Percentiles rank a stretch among this genome's conserved stretches.
These are phyloP conservation scores for Crataegus laevigata DNA, from an alignment of 306 rosid species.

Conservation along the genomic window DNA sequence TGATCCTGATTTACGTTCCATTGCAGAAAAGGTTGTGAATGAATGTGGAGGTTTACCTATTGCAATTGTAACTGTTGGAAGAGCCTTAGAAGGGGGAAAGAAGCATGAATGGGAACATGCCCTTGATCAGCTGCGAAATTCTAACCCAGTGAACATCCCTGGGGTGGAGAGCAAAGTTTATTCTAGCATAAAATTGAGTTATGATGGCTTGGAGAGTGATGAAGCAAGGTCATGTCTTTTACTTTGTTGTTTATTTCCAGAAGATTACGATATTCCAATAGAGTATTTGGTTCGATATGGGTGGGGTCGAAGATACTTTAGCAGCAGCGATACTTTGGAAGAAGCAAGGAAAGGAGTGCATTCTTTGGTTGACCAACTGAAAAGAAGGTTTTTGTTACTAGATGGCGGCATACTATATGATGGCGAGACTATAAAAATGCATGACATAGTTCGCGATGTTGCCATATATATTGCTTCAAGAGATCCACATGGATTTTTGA, in stretches of 20 bases:
- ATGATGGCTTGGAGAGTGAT: not conserved
- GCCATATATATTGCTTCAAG: not conserved
- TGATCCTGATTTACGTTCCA: not conserved
- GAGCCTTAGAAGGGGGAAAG: not conserved
- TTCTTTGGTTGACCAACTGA: constrained; percentile 7
- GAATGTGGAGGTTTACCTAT: constrained; percentile 38
- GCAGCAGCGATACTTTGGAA: not conserved
- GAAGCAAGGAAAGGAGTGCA: constrained; percentile 18
- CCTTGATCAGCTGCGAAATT: not conserved
- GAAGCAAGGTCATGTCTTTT: constrained; percentile 11
- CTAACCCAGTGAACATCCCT: not conserved
- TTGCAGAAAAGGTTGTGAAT: not conserved
- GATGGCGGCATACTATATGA: fast-evolving
- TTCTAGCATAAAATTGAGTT: constrained; percentile 5
- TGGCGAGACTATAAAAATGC: not conserved
- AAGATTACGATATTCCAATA: constrained; percentile 14
- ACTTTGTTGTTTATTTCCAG: constrained; percentile 18
- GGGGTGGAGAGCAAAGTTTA: not conserved
- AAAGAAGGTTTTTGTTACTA: constrained; percentile 12
- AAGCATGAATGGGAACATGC: constrained; percentile 17
- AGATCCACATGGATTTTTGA: not conserved
- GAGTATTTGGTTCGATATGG: constrained; percentile 8
- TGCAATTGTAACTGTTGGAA: constrained; percentile 27
- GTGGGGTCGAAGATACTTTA: constrained; percentile 14
- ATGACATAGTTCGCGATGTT: constrained; percentile 15